These are phyloP conservation scores for Xerocomus nothofagi DNA, from an alignment of 1,284 basidiomycete species.

Conservation along the genomic window DNA sequence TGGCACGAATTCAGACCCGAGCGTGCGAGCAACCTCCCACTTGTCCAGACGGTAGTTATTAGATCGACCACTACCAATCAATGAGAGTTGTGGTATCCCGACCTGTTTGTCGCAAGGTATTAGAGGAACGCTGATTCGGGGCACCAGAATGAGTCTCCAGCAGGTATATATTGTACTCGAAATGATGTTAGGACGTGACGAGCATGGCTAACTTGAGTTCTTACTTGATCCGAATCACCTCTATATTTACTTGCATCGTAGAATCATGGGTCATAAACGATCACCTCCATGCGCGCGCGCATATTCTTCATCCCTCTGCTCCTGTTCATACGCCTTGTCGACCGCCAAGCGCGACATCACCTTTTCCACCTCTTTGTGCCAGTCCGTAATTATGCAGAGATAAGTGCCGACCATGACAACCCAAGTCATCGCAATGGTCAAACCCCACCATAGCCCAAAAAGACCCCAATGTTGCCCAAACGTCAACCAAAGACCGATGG, in stretches of 20 bases:
- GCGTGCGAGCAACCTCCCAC: slow-evolving; percentile 63
- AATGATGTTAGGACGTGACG: slow-evolving; percentile 79
- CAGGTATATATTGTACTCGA: slow-evolving; percentile 95
- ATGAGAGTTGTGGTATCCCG: slow-evolving; percentile 83
- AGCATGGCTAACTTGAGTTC: slow-evolving; percentile 65
- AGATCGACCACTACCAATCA: slow-evolving; percentile 81
- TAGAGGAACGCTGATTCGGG: slow-evolving; percentile 17
- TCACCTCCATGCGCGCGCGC: not conserved
- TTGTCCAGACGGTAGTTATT: slow-evolving; percentile 91
- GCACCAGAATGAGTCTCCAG: slow-evolving; percentile 83
- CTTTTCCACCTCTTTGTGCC: slow-evolving; percentile 62
- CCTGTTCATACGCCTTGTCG: slow-evolving; percentile 26
- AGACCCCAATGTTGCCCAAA: slow-evolving; percentile 53
- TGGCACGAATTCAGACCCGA: slow-evolving; percentile 51
- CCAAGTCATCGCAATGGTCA: slow-evolving; percentile 61
- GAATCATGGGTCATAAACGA: not conserved
- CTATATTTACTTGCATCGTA: slow-evolving; percentile 70
- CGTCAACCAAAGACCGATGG: slow-evolving; percentile 63
- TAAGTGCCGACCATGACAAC: slow-evolving; percentile 48
- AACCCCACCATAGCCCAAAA: slow-evolving; percentile 66
- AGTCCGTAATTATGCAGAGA: slow-evolving; percentile 57
- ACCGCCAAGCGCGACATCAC: slow-evolving; percentile 49
- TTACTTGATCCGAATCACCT: slow-evolving; percentile 92
- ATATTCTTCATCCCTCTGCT: slow-evolving; percentile 12
- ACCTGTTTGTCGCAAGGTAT: slow-evolving; percentile 8